Conservation (phyloP, 495 filamentous ascomycete species). For the Xylaria castorea region DNA sequence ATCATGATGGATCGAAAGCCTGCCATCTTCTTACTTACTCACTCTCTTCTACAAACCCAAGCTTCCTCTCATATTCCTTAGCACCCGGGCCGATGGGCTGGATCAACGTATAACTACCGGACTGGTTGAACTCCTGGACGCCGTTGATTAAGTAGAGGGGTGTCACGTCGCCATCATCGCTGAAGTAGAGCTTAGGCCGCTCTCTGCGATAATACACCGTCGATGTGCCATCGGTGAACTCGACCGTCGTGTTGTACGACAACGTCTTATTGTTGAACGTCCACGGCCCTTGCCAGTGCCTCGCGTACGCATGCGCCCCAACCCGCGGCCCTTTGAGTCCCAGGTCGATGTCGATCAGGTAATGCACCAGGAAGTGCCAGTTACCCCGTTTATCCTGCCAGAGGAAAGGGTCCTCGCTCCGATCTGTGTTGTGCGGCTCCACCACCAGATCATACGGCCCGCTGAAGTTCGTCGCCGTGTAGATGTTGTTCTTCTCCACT, state of each 20-base stretch:
- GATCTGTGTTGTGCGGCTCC: slow-evolving; percentile 36
- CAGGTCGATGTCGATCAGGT: slow-evolving; percentile 44
- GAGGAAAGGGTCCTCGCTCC: slow-evolving; percentile 49
- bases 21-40: neutral
- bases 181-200: slow-evolving; percentile 50
- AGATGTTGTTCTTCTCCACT: slow-evolving; percentile 35
- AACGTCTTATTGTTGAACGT: slow-evolving; percentile 42
- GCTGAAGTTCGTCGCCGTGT: slow-evolving; percentile 24
- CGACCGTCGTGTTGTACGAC: slow-evolving; percentile 47
- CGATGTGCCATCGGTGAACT: slow-evolving; percentile 44
- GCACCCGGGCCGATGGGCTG: slow-evolving; percentile 31
- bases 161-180: slow-evolving; percentile 48
- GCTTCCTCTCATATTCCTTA: slow-evolving; percentile 25
- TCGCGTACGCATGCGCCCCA: slow-evolving; percentile 46
- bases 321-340: slow-evolving; percentile 48
- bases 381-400: slow-evolving; percentile 52
- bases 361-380: slow-evolving; percentile 49
- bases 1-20: neutral
- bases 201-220: slow-evolving; percentile 45
- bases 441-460: slow-evolving; percentile 28
- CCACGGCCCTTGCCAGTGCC: slow-evolving; percentile 47
- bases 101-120: slow-evolving; percentile 43
- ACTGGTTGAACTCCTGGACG: slow-evolving; percentile 53
- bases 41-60: slow-evolving; percentile 25
- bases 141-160: slow-evolving; percentile 48